A percentile compares a stretch with the other conserved stretches of the same genome.
Conservation (phyloP, 352 stramenopile genomes). For the Phytophthora litchii region DNA sequence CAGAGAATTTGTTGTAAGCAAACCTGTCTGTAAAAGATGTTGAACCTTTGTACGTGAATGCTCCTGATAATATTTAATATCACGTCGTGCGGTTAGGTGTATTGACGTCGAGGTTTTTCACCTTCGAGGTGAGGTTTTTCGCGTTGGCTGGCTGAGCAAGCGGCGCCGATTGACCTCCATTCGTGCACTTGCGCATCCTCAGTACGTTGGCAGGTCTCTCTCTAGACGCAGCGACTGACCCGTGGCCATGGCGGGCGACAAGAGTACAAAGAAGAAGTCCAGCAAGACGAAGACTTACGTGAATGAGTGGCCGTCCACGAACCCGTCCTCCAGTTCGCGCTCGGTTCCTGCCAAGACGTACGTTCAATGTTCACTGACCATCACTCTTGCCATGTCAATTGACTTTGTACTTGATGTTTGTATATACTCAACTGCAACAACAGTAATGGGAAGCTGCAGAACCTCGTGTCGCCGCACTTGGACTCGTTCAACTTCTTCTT, state of each 20-base stretch:
- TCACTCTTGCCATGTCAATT: slow-evolving; percentile 16
- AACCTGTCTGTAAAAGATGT: too few relatives aligned
- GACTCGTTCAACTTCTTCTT: slow-evolving; percentile 99
- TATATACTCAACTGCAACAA: slow-evolving; percentile 17
- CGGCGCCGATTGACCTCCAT: slow-evolving; percentile 32
- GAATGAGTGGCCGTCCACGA: slow-evolving; percentile 80
- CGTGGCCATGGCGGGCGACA: slow-evolving; percentile 49
- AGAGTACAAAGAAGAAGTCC: slow-evolving; percentile 55
- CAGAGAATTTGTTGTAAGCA: too few relatives aligned
- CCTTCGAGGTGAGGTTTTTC: slow-evolving; percentile 29
- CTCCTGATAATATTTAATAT: not conserved
- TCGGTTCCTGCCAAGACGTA: slow-evolving; percentile 77
- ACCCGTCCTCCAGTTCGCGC: slow-evolving; percentile 77
- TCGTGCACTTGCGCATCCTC: slow-evolving; percentile 37
- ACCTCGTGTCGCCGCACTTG: slow-evolving; percentile 96
- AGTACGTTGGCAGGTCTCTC: slow-evolving; percentile 2
- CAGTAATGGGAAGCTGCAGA: slow-evolving; percentile 84
- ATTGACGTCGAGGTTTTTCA: slow-evolving; percentile 21
- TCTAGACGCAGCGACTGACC: slow-evolving; percentile 7
- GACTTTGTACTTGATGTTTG: slow-evolving; percentile 17
- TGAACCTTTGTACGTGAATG: too few relatives aligned
- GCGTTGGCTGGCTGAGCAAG: slow-evolving; percentile 43
- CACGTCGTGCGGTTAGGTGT: slow-evolving; percentile 8
- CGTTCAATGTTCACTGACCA: slow-evolving; percentile 24
- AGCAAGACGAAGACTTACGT: slow-evolving; percentile 44